Percentiles rank a stretch among this genome's conserved stretches.
Conservation (phyloP, 1,284 basidiomycete genomes). For the Wallemia mellicola region DNA sequence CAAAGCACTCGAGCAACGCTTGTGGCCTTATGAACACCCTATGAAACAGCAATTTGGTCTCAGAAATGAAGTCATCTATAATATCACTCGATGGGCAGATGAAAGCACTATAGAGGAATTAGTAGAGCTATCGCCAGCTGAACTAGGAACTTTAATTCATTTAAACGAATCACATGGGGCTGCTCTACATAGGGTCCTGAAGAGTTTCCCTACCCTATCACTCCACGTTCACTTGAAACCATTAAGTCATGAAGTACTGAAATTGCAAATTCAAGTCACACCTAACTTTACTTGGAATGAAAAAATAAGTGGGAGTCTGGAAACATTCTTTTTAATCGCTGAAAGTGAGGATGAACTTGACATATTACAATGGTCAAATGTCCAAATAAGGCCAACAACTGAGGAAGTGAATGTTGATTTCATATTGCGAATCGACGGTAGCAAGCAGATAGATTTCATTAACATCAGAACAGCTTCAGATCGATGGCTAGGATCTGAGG, state of each 20-base stretch:
- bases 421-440: slow-evolving; percentile 36
- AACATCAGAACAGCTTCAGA: slow-evolving; percentile 60
- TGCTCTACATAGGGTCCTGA: slow-evolving; percentile 48
- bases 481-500: slow-evolving; percentile 75
- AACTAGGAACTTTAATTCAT: slow-evolving; percentile 58
- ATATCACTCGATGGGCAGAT: slow-evolving; percentile 50
- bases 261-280: slow-evolving; percentile 33
- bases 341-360: slow-evolving; percentile 50
- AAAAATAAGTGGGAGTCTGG: slow-evolving; percentile 39
- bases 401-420: slow-evolving; percentile 37
- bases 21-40: slow-evolving; percentile 93
- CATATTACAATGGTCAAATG: slow-evolving; percentile 54
- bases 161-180: slow-evolving; percentile 60
- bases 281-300: slow-evolving; percentile 59
- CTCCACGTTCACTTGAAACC: slow-evolving; percentile 36
- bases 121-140: slow-evolving; percentile 34
- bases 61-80: slow-evolving; percentile 48
- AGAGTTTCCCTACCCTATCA: slow-evolving; percentile 51
- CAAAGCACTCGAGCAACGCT: slow-evolving; percentile 67
- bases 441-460: slow-evolving; percentile 27
- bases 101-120: slow-evolving; percentile 53
- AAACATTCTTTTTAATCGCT: slow-evolving; percentile 90
- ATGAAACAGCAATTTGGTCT: slow-evolving; percentile 43
- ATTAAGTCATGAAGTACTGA: slow-evolving; percentile 53
- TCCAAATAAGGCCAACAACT: slow-evolving; percentile 37